These are phyloP conservation scores for Psilocybe cubensis DNA, from an alignment of 768 basidiomycete genomes.

Conservation along the genomic window DNA sequence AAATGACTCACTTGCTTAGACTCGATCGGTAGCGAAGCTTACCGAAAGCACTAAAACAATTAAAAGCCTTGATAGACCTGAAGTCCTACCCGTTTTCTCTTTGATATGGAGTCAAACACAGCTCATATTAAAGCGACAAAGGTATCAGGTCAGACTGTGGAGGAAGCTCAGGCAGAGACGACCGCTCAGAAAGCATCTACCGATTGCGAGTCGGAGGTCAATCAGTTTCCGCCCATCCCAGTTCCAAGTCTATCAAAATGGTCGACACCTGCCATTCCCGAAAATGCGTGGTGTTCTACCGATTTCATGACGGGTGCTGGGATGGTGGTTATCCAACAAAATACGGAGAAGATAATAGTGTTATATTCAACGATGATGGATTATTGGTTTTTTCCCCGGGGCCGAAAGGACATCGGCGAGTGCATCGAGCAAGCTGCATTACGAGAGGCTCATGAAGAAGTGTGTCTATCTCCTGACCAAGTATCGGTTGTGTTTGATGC, in stretches of 20 bases:
- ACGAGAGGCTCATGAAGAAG: conserved; percentile 73
- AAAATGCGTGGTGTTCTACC: conserved; percentile 47
- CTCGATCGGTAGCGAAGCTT: too few relatives aligned
- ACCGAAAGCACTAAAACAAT: too few relatives aligned
- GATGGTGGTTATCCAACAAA: conserved; percentile 68
- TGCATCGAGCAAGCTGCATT: conserved; percentile 60
- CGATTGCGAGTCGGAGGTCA: too few relatives aligned
- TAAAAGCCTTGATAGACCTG: too few relatives aligned
- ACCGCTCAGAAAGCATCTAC: too few relatives aligned
- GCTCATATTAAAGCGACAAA: too few relatives aligned
- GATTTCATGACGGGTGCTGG: conserved; percentile 66
- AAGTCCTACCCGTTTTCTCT: too few relatives aligned
- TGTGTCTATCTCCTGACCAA: conserved; percentile 25
- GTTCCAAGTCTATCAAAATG: conserved; percentile 31
- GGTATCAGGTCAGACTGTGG: too few relatives aligned
- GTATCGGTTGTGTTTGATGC: background rate
- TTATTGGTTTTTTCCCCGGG: conserved; percentile 65
- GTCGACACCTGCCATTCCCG: conserved; percentile 45
- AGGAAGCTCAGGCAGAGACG: too few relatives aligned
- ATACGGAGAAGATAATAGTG: conserved; percentile 55
- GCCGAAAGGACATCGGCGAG: conserved; percentile 71
- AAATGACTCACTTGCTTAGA: too few relatives aligned
- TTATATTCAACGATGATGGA: conserved; percentile 41
- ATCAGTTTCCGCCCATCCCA: too few relatives aligned
- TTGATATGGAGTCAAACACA: too few relatives aligned